phyloP scores from a whole-genome alignment of 2,329 filamentous ascomycete genomes.

The Exserohilum turcica region DNA sequence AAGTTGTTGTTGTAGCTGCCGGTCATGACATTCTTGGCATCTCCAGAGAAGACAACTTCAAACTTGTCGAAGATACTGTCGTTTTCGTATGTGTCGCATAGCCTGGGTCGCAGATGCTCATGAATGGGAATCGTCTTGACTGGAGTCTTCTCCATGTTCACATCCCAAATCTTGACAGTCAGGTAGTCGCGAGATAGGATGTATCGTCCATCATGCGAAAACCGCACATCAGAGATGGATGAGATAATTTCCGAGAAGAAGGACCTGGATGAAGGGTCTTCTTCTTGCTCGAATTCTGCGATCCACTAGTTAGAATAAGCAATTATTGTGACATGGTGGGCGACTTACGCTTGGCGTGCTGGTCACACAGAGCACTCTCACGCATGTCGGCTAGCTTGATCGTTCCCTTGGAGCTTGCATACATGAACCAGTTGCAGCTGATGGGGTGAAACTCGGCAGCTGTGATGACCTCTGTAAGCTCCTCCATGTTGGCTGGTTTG shows the following conservation, averaged over 20 bases:
- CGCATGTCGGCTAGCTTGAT: slow-evolving; percentile 99
- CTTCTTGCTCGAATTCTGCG: slow-evolving; percentile 96
- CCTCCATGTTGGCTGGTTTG: slow-evolving; percentile 99
- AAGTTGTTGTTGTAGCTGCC: slow-evolving; percentile 99
- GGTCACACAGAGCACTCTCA: slow-evolving; percentile 92
- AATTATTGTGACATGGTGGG: neutral
- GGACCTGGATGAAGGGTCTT: slow-evolving; percentile 92
- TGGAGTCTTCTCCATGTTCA: slow-evolving; percentile 97
- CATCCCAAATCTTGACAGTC: slow-evolving; percentile 99
- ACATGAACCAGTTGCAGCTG: slow-evolving; percentile 99
- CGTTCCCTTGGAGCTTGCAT: slow-evolving; percentile 97
- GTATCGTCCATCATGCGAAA: slow-evolving; percentile 94
- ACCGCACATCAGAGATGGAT: slow-evolving; percentile 97
- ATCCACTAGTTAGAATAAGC: slow-evolving; percentile 11
- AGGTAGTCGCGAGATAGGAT: slow-evolving; percentile 97
- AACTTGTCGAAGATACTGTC: slow-evolving; percentile 99
- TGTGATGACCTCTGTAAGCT: slow-evolving; percentile 97
- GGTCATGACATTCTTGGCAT: slow-evolving; percentile 99
- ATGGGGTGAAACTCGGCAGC: slow-evolving; percentile 95
- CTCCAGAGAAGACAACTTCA: slow-evolving; percentile 97
- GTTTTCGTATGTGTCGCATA: slow-evolving; percentile 99
- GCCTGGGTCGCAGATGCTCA: slow-evolving; percentile 88
- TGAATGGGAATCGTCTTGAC: slow-evolving; percentile 99
- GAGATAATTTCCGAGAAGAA: slow-evolving; percentile 99
- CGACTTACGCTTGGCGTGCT: slow-evolving; percentile 89